A percentile compares a stretch with the other conserved stretches of the same genome.
These are phyloP conservation scores for Aspergillus sp. DNA, from an alignment of 2,329 filamentous ascomycete species.

Conservation along the genomic window DNA sequence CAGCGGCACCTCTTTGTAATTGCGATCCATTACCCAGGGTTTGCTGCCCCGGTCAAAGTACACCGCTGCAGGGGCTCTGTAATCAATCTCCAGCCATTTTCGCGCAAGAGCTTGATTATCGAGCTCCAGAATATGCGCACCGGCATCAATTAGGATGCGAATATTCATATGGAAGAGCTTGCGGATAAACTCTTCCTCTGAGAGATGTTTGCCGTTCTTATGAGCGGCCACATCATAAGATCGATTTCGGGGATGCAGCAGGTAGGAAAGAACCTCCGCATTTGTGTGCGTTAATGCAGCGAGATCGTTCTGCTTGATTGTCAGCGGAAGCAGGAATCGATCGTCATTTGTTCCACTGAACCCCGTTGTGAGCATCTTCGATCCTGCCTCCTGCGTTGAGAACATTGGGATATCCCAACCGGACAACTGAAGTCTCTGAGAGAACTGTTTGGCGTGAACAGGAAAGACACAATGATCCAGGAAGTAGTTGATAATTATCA, in stretches of 20 bases:
- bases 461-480: slow-evolving; percentile 66
- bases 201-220: slow-evolving; percentile 37
- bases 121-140: slow-evolving; percentile 64
- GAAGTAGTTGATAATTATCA: slow-evolving; percentile 59
- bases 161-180: slow-evolving; percentile 43
- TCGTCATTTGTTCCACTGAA: slow-evolving; percentile 74
- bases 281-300: slow-evolving; percentile 58
- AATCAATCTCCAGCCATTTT: slow-evolving; percentile 53
- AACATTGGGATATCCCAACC: slow-evolving; percentile 66
- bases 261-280: slow-evolving; percentile 60
- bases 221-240: slow-evolving; percentile 42
- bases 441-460: slow-evolving; percentile 63
- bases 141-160: slow-evolving; percentile 62
- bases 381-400: slow-evolving; percentile 10
- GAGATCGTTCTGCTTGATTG: slow-evolving; percentile 62
- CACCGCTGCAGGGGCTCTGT: slow-evolving; percentile 49
- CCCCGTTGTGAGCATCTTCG: slow-evolving; percentile 55
- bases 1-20: slow-evolving; percentile 43
- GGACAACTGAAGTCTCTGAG: slow-evolving; percentile 61
- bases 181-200: slow-evolving; percentile 48
- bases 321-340: slow-evolving; percentile 58
- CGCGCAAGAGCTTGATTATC: slow-evolving; percentile 52
- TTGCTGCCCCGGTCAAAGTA: slow-evolving; percentile 54
- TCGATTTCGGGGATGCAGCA: slow-evolving; percentile 55
- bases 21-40: slow-evolving; percentile 46